These are phyloP conservation scores for Sporothrix brasiliensis DNA, from an alignment of 2,329 filamentous ascomycete species.

Conservation along the genomic window DNA sequence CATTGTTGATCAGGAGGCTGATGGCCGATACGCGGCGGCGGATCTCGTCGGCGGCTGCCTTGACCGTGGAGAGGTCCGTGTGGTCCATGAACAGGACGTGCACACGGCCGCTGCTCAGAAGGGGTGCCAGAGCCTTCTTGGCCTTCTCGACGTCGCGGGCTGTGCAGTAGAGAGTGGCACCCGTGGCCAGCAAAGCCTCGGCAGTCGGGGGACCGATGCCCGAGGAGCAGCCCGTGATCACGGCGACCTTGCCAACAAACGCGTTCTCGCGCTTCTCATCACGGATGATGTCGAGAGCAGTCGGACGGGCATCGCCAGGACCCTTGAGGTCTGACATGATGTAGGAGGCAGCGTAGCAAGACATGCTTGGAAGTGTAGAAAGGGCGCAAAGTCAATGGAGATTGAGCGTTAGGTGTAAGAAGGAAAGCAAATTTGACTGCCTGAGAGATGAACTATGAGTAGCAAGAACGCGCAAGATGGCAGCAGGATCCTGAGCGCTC, in stretches of 20 bases:
- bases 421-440: too few relatives aligned
- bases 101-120: constrained; percentile 40
- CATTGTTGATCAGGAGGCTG: constrained; percentile 48
- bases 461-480: too few relatives aligned
- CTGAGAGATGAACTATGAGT: too few relatives aligned
- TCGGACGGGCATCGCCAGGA: constrained; percentile 45
- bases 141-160: constrained; percentile 49
- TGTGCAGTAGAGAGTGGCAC: constrained; percentile 49
- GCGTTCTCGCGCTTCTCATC: constrained; percentile 45
- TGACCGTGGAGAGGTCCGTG: constrained; percentile 42
- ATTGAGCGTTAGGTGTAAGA: too few relatives aligned
- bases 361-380: constrained; percentile 26
- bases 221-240: constrained; percentile 48
- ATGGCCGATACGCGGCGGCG: constrained; percentile 36
- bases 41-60: constrained; percentile 42
- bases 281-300: constrained; percentile 43
- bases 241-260: constrained; percentile 43
- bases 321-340: constrained; percentile 37
- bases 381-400: background rate
- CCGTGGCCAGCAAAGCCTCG: constrained; percentile 48
- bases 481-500: too few relatives aligned
- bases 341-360: constrained; percentile 36
- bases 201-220: constrained; percentile 49
- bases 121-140: constrained; percentile 39
- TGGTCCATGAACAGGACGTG: constrained; percentile 44